Percentiles rank a stretch among this genome's conserved stretches.
Conservation (phyloP, 2,329 filamentous ascomycete genomes). For the Geosmithia putterillii region DNA sequence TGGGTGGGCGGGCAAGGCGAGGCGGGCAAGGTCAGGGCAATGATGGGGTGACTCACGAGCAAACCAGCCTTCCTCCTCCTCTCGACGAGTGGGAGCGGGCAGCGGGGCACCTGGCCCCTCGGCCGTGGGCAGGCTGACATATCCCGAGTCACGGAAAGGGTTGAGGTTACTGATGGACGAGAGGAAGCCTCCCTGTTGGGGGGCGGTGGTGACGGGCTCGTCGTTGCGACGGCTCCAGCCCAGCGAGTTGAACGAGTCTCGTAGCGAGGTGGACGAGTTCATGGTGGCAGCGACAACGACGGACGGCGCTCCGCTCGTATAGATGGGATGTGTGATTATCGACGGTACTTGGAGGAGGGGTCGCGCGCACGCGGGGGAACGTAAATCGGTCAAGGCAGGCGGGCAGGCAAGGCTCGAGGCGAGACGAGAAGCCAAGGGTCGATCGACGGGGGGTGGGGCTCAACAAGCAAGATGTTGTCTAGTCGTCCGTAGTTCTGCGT, state of each 20-base stretch:
- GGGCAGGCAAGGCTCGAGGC: too few species aligned
- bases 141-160: slow-evolving; percentile 75
- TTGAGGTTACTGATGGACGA: slow-evolving; percentile 76
- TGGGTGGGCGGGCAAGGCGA: too few species aligned
- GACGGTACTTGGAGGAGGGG: too few species aligned
- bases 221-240: slow-evolving; percentile 89
- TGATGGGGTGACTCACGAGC: slow-evolving; percentile 56
- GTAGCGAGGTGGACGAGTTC: slow-evolving; percentile 71
- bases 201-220: slow-evolving; percentile 55
- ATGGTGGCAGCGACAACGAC: too few species aligned
- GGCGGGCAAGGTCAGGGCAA: not conserved
- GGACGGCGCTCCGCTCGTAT: too few species aligned
- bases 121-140: slow-evolving; percentile 79
- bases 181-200: slow-evolving; percentile 58
- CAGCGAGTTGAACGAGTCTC: slow-evolving; percentile 87
- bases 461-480: too few species aligned
- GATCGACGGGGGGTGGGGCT: too few species aligned
- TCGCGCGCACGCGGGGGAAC: too few species aligned
- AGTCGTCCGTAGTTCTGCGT: too few species aligned
- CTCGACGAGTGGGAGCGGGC: slow-evolving; percentile 70
- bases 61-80: slow-evolving; percentile 95
- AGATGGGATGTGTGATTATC: too few species aligned
- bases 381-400: too few species aligned
- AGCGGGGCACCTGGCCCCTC: slow-evolving; percentile 75
- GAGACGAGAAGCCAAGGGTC: too few species aligned